These are phyloP conservation scores for Mycosarcoma mackinlayi DNA, from an alignment of 1,284 basidiomycete species.

Conservation along the genomic window DNA sequence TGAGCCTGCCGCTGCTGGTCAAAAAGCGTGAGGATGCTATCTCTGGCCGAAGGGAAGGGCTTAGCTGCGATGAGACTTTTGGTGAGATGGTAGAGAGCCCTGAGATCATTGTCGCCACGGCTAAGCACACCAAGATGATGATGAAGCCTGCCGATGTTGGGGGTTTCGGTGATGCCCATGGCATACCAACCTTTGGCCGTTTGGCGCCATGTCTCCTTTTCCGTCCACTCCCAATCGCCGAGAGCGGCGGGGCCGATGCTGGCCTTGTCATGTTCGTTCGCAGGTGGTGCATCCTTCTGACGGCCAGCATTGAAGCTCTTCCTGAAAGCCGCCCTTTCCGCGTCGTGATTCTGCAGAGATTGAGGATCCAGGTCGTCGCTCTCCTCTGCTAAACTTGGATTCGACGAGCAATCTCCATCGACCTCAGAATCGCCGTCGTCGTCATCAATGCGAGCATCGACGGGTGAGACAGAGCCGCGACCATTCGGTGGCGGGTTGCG, in stretches of 20 bases:
- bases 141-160: slow-evolving; percentile 89
- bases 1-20: slow-evolving; percentile 76
- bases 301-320: background rate
- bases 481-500: slow-evolving; percentile 20
- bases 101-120: slow-evolving; percentile 79
- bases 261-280: slow-evolving; percentile 56
- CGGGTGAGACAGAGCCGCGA: slow-evolving; percentile 1
- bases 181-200: slow-evolving; percentile 95
- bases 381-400: background rate
- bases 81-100: slow-evolving; percentile 90
- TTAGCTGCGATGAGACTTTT: slow-evolving; percentile 79
- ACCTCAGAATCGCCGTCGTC: slow-evolving; percentile 25
- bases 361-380: background rate
- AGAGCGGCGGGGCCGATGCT: slow-evolving; percentile 90
- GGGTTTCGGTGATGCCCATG: slow-evolving; percentile 84
- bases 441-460: slow-evolving; percentile 34
- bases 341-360: background rate
- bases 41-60: slow-evolving; percentile 84
- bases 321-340: background rate
- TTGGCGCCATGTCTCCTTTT: slow-evolving; percentile 89
- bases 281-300: background rate
- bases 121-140: slow-evolving; percentile 92
- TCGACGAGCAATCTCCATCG: background rate
- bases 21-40: slow-evolving; percentile 87
- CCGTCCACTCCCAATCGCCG: slow-evolving; percentile 85